These are phyloP conservation scores for Yamadazyma siamensis DNA, from an alignment of 1,139 yeast species.

Conservation along the genomic window DNA sequence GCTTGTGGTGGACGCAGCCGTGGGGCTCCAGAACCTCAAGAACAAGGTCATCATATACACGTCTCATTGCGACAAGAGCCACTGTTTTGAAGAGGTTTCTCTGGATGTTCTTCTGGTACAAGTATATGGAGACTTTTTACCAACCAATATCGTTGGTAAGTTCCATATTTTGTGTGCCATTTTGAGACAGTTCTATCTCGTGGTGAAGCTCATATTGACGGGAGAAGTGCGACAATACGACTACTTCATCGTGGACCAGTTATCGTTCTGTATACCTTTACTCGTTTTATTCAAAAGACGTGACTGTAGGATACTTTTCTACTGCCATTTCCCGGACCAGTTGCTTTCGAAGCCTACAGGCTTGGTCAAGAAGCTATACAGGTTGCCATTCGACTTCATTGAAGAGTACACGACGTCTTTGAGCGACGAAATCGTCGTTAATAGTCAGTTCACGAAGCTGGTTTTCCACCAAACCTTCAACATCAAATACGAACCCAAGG, in stretches of 20 bases:
- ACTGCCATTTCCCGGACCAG: conserved; percentile 96
- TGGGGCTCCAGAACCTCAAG: conserved; percentile 72
- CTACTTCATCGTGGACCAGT: conserved; percentile 80
- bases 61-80: conserved; percentile 81
- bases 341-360: conserved; percentile 61
- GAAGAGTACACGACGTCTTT: conserved; percentile 79
- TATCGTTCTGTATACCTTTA: conserved; percentile 81
- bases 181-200: conserved; percentile 72
- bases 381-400: conserved; percentile 75
- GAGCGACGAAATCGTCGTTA: conserved; percentile 81
- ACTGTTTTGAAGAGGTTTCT: conserved; percentile 87
- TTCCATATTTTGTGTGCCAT: conserved; percentile 83
- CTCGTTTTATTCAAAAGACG: conserved; percentile 48
- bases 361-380: conserved; percentile 57
- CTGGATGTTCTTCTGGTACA: conserved; percentile 53
- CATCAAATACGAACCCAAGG: conserved; percentile 53
- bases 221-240: conserved; percentile 56
- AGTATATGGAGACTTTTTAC: conserved; percentile 81
- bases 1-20: conserved; percentile 90
- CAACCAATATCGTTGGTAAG: conserved; percentile 61
- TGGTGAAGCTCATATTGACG: conserved; percentile 44
- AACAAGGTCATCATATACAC: conserved; percentile 73
- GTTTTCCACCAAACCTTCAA: conserved; percentile 66
- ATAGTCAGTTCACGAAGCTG: conserved; percentile 75
- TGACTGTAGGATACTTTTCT: conserved; percentile 58